These are phyloP conservation scores for Nannochloropsis salina DNA, from an alignment of 108 stramenopile genomes.

Conservation along the genomic window DNA sequence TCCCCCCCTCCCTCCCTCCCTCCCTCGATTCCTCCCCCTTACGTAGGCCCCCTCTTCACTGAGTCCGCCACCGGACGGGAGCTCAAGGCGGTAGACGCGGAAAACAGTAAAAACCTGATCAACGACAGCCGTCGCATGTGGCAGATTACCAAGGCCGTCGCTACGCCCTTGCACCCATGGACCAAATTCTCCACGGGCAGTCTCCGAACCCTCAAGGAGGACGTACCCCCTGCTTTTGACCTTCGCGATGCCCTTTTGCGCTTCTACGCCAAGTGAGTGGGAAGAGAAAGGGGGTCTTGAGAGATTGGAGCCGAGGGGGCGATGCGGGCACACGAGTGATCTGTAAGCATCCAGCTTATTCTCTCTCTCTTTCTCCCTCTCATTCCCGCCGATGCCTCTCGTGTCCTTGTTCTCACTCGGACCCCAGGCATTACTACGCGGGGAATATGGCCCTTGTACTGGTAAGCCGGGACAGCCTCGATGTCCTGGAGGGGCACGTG, in stretches of 20 bases:
- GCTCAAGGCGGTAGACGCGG: constrained; percentile 86
- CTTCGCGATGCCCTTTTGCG: constrained; percentile 67
- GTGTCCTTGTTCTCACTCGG: constrained; percentile 39
- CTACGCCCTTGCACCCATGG: constrained; percentile 58
- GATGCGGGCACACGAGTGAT: constrained; percentile 27
- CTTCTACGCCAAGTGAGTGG: constrained; percentile 46
- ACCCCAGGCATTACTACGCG: constrained; percentile 70
- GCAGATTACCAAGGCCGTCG: constrained; percentile 40
- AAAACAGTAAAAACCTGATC: constrained; percentile 80
- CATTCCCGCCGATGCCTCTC: background rate
- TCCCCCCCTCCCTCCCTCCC: background rate
- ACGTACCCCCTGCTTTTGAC: constrained; percentile 59
- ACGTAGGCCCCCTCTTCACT: constrained; percentile 64
- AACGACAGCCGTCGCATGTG: constrained; percentile 76
- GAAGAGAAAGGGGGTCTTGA: background rate
- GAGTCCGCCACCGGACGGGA: constrained; percentile 75
- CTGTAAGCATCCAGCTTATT: background rate
- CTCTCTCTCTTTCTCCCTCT: background rate
- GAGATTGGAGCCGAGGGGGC: background rate
- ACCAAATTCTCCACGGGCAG: constrained; percentile 93
- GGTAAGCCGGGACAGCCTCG: constrained; percentile 69
- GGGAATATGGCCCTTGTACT: constrained; percentile 86
- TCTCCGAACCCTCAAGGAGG: constrained; percentile 69
- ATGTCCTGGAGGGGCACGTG: constrained; percentile 65
- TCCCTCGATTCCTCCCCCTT: background rate